Evolutionary conservation across 345 rosid species (phyloP).

Genomic region (Diplotaxis tenuifolia): DNA sequence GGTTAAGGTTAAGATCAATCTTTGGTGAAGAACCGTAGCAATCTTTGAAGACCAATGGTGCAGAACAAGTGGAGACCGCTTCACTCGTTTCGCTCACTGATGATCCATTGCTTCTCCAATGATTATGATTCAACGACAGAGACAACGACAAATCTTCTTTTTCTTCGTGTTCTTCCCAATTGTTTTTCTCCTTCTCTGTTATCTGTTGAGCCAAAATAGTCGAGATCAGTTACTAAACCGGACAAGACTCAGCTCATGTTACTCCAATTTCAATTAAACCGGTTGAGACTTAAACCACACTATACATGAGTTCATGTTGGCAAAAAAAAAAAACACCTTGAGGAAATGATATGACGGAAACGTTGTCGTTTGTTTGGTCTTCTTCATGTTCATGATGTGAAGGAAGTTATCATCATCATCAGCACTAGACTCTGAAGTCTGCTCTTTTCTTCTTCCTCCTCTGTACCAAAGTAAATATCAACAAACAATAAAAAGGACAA

Average conservation of each 20-base stretch:
- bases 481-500: slow-evolving; percentile 3
- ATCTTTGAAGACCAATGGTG: slow-evolving; percentile 41
- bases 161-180: slow-evolving; percentile 24
- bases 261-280: not conserved
- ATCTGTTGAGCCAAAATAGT: slow-evolving; percentile 29
- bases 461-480: slow-evolving; percentile 24
- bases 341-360: slow-evolving; percentile 43
- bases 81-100: slow-evolving; percentile 66
- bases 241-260: not conserved
- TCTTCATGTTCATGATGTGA: slow-evolving; percentile 43
- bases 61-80: slow-evolving; percentile 51
- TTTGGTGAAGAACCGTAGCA: slow-evolving; percentile 44
- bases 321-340: slow-evolving; percentile 43
- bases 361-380: slow-evolving; percentile 27
- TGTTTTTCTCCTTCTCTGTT: slow-evolving; percentile 32
- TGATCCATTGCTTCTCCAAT: slow-evolving; percentile 50
- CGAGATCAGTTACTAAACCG: not conserved
- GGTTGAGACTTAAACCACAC: not conserved
- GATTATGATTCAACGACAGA: slow-evolving; percentile 49
- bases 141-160: slow-evolving; percentile 50
- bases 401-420: slow-evolving; percentile 40
- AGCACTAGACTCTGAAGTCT: slow-evolving; percentile 34
- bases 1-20: slow-evolving; percentile 52
- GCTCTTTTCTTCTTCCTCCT: slow-evolving; percentile 27
- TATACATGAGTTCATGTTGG: not conserved